These are phyloP conservation scores for Desmodesmus armatus DNA, from an alignment of 139 green algal species.

Conservation along the genomic window DNA sequence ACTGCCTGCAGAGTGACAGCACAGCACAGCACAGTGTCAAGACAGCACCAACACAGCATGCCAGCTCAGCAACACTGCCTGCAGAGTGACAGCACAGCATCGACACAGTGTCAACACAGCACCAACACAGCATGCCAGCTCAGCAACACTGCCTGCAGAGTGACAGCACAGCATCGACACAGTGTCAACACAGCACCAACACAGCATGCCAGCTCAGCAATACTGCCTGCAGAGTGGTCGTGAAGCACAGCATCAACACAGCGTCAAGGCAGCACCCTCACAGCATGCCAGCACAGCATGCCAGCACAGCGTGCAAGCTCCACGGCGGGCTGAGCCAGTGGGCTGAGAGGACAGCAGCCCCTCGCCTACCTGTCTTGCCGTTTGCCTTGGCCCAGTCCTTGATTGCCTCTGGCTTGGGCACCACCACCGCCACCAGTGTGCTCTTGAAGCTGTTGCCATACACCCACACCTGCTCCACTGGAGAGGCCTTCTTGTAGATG, in stretches of 20 bases:
- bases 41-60: not conserved
- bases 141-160: not conserved
- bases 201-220: not conserved
- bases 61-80: not conserved
- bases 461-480: constrained; percentile 94
- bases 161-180: not conserved
- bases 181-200: not conserved
- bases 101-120: not conserved
- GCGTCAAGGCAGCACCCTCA: not conserved
- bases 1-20: not conserved
- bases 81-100: not conserved
- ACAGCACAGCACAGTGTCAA: not conserved
- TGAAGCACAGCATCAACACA: not conserved
- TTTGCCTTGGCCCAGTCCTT: constrained; percentile 69
- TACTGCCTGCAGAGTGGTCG: not conserved
- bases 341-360: too few relatives aligned
- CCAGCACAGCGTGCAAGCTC: not conserved
- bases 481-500: constrained; percentile 85
- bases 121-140: not conserved
- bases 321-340: too few relatives aligned
- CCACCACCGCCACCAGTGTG: constrained; percentile 89
- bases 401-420: constrained; percentile 75
- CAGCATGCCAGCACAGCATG: not conserved
- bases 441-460: constrained; percentile 94
- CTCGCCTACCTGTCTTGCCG: constrained; percentile 55